Base-by-base conservation (phyloP, 495 filamentous ascomycete species). In the Durotheca rogersii region DNA sequence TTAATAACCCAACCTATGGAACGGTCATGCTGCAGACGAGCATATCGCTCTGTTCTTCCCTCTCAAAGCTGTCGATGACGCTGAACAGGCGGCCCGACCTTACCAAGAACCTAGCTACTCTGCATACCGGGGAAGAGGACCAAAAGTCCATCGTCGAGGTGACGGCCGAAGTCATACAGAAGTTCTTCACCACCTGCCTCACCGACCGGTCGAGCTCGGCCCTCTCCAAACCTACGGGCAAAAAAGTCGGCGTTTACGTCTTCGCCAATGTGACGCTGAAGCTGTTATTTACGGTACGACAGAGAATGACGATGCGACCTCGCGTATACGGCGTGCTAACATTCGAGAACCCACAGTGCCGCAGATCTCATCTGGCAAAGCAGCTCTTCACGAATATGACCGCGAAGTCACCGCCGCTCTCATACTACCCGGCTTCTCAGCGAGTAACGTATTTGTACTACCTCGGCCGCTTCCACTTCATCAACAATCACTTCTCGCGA, bases 401-500 rank as follows among this genome's bases (percentile, higher is more conserved):
- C 53, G 82, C 88, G 27, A 83, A 85, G 53, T 89, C 88, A 1
- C 88, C 90, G 4, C 87, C 88, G 0, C 74, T 95, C 11, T 72
- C 75, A 2, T 73, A 85, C 32, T 96, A 90, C 62, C 88, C 92
- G 11, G 88, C 89, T n/a, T 79, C 88, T 7, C 88, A 96, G 48
- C 81, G 89, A 31, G 88, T 94, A 19, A 90, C 92, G 15, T 97
- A 90, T 64, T 82, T 95, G 4, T 96, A 95, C 69, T 96, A 95
- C 62, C 86, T 96, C 12, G 92, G 92, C 20, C 86, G 90, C 30
- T 96, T 91, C 61, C 78, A 87, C 50, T 90, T 95, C 61, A 81
- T 84, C 44, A 89, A 88, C 51, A 85, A 78, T 33, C 84, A 95
- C 57, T 95, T 88, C 69, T 82, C 80, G 55, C 79, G 81, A 10